These are phyloP conservation scores for Hirsutella rhossiliensis DNA, from an alignment of 2,329 filamentous ascomycete genomes.

Conservation along the genomic window DNA sequence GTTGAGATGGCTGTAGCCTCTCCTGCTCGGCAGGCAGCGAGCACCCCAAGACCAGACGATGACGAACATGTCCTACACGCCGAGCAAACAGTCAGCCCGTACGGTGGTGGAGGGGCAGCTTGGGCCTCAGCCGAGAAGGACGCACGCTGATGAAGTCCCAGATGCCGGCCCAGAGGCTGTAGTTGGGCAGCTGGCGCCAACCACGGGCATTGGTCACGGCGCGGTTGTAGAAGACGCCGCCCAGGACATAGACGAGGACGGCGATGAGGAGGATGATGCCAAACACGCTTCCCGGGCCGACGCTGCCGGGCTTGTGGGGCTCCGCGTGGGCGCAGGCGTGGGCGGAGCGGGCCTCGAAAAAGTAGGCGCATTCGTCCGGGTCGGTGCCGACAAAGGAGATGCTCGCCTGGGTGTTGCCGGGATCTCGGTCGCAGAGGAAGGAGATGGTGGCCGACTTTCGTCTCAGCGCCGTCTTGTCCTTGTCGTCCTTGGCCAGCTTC, in stretches of 20 bases:
- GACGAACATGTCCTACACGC: constrained; percentile 48
- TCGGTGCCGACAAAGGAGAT: constrained; percentile 75
- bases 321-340: constrained; percentile 63
- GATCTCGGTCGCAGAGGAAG: constrained; percentile 83
- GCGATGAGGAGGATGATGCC: constrained; percentile 71
- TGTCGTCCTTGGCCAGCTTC: constrained; percentile 15
- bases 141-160: constrained; percentile 65
- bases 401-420: constrained; percentile 52
- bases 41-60: constrained; percentile 59
- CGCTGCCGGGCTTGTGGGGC: constrained; percentile 59
- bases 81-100: neutral
- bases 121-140: constrained; percentile 18
- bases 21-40: constrained; percentile 48
- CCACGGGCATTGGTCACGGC: constrained; percentile 89
- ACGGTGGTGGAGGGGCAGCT: constrained; percentile 15
- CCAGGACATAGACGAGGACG: constrained; percentile 77
- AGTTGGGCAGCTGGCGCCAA: constrained; percentile 93
- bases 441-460: constrained; percentile 80
- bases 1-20: constrained; percentile 56
- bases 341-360: constrained; percentile 82
- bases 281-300: constrained; percentile 67
- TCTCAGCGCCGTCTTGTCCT: constrained; percentile 17
- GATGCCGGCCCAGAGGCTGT: constrained; percentile 81
- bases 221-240: constrained; percentile 90
- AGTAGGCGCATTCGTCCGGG: constrained; percentile 85